These are phyloP conservation scores for Chalciporus sp. DNA, from an alignment of 1,284 basidiomycete species.

Conservation along the genomic window DNA sequence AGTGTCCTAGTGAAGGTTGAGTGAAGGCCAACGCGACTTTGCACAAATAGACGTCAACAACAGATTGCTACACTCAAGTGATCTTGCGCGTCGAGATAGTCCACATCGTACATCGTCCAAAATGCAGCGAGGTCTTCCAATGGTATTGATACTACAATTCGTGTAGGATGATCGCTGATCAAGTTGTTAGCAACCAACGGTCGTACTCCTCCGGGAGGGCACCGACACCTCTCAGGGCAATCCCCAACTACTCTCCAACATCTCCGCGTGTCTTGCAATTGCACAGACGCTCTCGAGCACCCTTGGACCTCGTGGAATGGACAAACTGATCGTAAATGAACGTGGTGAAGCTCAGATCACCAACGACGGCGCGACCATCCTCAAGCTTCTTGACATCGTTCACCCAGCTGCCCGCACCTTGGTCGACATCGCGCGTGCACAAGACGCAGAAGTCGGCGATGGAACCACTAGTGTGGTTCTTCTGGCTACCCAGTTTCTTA, in stretches of 20 bases:
- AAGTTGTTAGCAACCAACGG: constrained; percentile 82
- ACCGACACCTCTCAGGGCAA: constrained; percentile 97
- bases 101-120: constrained; percentile 33
- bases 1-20: not conserved
- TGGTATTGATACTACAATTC: constrained; percentile 45
- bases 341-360: constrained; percentile 97
- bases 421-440: constrained; percentile 96
- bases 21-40: not conserved
- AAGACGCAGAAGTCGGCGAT: constrained; percentile 98
- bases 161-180: constrained; percentile 16
- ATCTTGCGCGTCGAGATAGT: constrained; percentile 7
- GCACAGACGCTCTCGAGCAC: constrained; percentile 90
- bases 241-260: constrained; percentile 93
- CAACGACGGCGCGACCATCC: constrained; percentile 97
- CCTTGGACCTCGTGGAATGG: constrained; percentile 98
- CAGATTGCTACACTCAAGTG: not conserved
- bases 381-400: constrained; percentile 96
- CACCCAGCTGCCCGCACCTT: constrained; percentile 96
- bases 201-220: constrained; percentile 92
- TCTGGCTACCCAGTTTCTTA: constrained; percentile 92
- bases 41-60: constrained; percentile 21
- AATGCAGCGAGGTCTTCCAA: constrained; percentile 76
- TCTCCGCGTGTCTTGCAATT: constrained; percentile 92
- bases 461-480: constrained; percentile 97
- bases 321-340: constrained; percentile 93